Evolutionary conservation across 2,329 filamentous ascomycete species (phyloP), one percentile per base, ranked within the genome.

Genomic region (Fusarium oligoseptatum): DNA sequence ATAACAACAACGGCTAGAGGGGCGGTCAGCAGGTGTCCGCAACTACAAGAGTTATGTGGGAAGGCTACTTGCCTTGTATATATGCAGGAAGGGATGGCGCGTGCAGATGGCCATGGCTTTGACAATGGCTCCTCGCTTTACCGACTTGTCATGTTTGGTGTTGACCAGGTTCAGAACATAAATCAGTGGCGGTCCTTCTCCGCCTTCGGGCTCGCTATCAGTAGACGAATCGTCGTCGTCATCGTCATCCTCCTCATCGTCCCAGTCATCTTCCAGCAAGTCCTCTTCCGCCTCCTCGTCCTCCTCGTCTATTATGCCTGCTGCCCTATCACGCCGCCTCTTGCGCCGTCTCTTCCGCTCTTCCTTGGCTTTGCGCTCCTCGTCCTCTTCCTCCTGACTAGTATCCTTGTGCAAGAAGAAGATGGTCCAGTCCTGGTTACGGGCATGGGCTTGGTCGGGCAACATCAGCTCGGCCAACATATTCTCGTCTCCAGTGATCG

Each of bases 51-150:
- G 11, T 22, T 43, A 41, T 20, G 20, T 34, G 64, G 10, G 48
- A 67, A 64, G 66, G 60, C 64, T 67, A 81, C 87, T 76, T 82
- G 93, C 94, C 89, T 99, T 99, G 87, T 99, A 99, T 74, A 99
- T 99, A 84, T 99, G 97, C 76, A 99, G 86, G 83, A 99, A 99
- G 4, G 97, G 95, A 86, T 99, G 97, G 50, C 97, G 89, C 9
- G 97, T 99, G 86, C 97, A 99, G 77, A 99, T 98, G 34, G 97
- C 97, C 97, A 99, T 99, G 48, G 97, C 95, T 82, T 98, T 98
- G 68, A 98, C 96, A 60, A 98, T 89, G 22, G 97, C 97, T 68
- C 97, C 97, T 88, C 97, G 92, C 84, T 97, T 97, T 57, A 94
- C 94, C 22, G 93, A 93, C 80, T 94, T 96, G 85, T 99, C 97